Evolutionary conservation across 1,284 basidiomycete species (phyloP).

Genomic region (Leccinum cinnamomeum): DNA sequence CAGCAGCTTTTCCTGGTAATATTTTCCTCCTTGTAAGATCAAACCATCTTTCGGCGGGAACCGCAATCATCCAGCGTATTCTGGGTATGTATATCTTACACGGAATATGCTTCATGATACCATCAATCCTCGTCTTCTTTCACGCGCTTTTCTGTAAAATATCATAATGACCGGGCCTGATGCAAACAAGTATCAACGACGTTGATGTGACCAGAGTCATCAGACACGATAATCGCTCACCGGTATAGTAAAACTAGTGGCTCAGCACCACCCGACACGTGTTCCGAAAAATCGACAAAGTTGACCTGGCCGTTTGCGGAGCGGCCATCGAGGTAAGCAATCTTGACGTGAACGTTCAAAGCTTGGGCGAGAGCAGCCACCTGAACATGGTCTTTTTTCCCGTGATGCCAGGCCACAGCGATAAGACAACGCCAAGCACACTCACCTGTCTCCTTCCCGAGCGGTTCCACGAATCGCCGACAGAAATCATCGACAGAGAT

Average conservation of each 20-base stretch:
- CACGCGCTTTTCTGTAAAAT: slow-evolving; percentile 44
- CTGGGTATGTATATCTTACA: slow-evolving; percentile 16
- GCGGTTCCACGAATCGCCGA: slow-evolving; percentile 73
- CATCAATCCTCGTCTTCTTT: not conserved
- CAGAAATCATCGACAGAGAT: slow-evolving; percentile 65
- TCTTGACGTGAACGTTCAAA: slow-evolving; percentile 64
- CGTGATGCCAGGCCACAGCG: slow-evolving; percentile 2
- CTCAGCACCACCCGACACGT: slow-evolving; percentile 34
- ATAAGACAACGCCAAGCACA: not conserved
- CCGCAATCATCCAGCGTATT: not conserved
- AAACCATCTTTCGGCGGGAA: not conserved
- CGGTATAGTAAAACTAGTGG: slow-evolving; percentile 72
- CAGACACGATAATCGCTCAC: slow-evolving; percentile 41
- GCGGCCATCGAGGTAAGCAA: slow-evolving; percentile 78
- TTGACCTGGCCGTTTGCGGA: slow-evolving; percentile 52
- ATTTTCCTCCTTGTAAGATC: not conserved
- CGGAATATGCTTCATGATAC: slow-evolving; percentile 4
- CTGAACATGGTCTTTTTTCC: slow-evolving; percentile 70
- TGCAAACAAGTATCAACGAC: slow-evolving; percentile 10
- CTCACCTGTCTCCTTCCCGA: slow-evolving; percentile 79
- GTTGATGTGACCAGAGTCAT: not conserved
- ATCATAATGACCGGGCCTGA: slow-evolving; percentile 77
- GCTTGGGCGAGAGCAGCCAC: slow-evolving; percentile 77
- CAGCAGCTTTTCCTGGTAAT: not conserved
- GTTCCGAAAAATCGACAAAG: slow-evolving; percentile 70